These are phyloP conservation scores for Vaccinium macrocarpon DNA, from an alignment of 148 eudicot species.

Conservation along the genomic window DNA sequence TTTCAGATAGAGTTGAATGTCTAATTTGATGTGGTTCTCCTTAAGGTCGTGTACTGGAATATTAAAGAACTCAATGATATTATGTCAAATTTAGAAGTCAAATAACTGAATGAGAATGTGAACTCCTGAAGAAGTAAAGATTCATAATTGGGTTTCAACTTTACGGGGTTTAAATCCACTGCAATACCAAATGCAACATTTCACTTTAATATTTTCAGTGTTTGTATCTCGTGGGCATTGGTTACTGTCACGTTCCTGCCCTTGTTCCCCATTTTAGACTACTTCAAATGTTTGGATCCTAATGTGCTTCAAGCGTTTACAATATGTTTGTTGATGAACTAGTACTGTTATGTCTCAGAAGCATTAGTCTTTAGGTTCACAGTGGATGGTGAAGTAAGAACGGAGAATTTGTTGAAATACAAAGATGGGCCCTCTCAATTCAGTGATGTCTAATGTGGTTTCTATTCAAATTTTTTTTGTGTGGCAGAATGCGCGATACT, in stretches of 20 bases:
- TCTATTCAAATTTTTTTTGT: background rate
- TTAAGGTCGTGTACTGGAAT: too few species aligned
- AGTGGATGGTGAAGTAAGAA: too few species aligned
- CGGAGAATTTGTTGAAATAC: too few species aligned
- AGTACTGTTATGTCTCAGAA: too few species aligned
- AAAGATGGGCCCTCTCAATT: background rate
- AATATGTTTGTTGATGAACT: too few species aligned
- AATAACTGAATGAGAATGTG: background rate
- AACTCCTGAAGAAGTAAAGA: background rate
- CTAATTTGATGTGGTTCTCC: background rate
- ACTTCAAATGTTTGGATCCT: background rate
- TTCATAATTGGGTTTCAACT: background rate
- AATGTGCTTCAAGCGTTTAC: too few species aligned
- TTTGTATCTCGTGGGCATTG: background rate
- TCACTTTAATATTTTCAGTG: background rate
- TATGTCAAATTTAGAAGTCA: background rate
- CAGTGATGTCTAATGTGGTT: slow-evolving; percentile 17
- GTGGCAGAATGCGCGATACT: slow-evolving; percentile 72
- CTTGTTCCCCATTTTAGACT: background rate
- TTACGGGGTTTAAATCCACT: background rate
- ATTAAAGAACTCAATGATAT: background rate
- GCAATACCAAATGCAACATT: background rate
- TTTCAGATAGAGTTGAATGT: background rate
- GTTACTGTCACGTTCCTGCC: background rate
- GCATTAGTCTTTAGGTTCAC: too few species aligned